Evolutionary conservation across 179 eudicot genomes (phyloP), one percentile per base, ranked within the genome.

Genomic region (Camellia oleifera): DNA sequence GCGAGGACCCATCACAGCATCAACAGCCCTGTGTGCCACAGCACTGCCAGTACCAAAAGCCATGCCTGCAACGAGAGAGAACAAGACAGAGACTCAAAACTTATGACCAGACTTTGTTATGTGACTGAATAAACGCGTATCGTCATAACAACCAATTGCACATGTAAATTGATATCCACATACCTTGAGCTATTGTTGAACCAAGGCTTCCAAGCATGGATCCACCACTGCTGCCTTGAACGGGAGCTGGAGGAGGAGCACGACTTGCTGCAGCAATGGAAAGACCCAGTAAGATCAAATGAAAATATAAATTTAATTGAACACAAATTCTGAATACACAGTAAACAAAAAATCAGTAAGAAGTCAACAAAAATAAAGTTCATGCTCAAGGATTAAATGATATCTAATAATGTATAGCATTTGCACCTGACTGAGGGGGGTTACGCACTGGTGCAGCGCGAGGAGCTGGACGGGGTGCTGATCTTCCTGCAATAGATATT

Each of bases 171-270:
- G 40, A 50, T 5, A 72, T 18, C 11, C 6, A 69, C 84, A 46
- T 84, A 94, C 99, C 98, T 88, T 95, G 90, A 80, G 97, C 99
- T 80, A 95, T 83, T 8, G 91, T 93, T 69, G 93, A 76, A 78
- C 99, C 99, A 45, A 95, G 71, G 75, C 92, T 86, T 78, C 93
- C 93, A 48, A 91, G 86, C 83, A 92, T 77, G 65, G 95, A 90
- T 56, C 97, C 92, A 67, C 99, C 94, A 62, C 93, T 76, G 44
- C 93, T 26, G 76, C 89, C 82, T 61, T 77, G 92, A 72, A 77
- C 92, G 70, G 93, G 94, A 53, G 97, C 97, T 3, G 99, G 99
- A 66, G 99, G 96, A 80, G 98, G 98, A 81, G 97, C 97, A 75
- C 82, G 88, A 64, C 77, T 83, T 5, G 74, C 92, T 89, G 86